These are phyloP conservation scores for Lipomyces yamadae DNA, from an alignment of 805 yeast species.

Conservation along the genomic window DNA sequence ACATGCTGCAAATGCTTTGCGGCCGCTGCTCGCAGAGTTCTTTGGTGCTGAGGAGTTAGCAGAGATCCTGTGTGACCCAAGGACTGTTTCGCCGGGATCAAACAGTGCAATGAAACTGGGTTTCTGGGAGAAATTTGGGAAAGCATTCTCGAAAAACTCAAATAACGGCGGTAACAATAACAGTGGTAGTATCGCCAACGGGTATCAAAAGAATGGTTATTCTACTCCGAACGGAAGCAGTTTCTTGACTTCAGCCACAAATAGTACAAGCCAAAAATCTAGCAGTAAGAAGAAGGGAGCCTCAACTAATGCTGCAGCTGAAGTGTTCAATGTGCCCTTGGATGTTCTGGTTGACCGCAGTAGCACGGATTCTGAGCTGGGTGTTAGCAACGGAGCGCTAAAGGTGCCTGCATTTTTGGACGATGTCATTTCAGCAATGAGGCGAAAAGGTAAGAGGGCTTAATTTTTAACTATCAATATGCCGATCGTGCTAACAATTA, in stretches of 20 bases:
- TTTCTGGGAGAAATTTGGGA: constrained; percentile 55
- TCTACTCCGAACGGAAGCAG: constrained; percentile 42
- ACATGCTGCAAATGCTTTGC: constrained; percentile 57
- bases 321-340: constrained; percentile 81
- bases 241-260: background rate
- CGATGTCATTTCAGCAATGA: constrained; percentile 79
- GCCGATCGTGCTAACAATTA: background rate
- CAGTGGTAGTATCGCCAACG: constrained; percentile 5
- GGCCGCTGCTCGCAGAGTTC: constrained; percentile 44
- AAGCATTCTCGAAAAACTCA: constrained; percentile 45
- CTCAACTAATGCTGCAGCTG: constrained; percentile 29
- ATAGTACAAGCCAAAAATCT: constrained; percentile 17
- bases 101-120: constrained; percentile 47
- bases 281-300: constrained; percentile 35
- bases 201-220: background rate
- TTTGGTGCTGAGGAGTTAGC: constrained; percentile 49
- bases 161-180: constrained; percentile 36
- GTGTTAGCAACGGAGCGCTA: constrained; percentile 79
- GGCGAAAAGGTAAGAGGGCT: constrained; percentile 86
- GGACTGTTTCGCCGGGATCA: constrained; percentile 8
- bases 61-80: constrained; percentile 42
- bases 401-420: constrained; percentile 85
- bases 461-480: too few relatives aligned
- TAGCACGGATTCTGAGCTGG: constrained; percentile 84
- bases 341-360: constrained; percentile 66